Percentiles rank a stretch among this genome's conserved stretches.
phyloP scores from a whole-genome alignment of 2,329 filamentous ascomycete genomes.

The Geosmithia putterillii region DNA sequence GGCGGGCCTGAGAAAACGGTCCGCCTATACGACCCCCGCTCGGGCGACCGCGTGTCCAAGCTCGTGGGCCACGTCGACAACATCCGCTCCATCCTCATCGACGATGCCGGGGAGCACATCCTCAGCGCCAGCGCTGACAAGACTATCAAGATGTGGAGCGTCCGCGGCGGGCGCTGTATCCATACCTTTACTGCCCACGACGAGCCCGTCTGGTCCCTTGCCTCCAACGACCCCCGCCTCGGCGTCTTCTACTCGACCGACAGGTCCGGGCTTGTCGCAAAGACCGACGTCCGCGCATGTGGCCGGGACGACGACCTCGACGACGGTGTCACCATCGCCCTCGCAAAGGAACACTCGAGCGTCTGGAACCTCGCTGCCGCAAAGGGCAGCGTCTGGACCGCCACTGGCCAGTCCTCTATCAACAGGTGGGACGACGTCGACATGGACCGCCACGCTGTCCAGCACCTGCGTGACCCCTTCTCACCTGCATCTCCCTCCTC shows the following conservation, averaged over 20 bases:
- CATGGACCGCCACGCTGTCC: slow-evolving; percentile 54
- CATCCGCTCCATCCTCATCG: slow-evolving; percentile 81
- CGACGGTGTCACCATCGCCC: slow-evolving; percentile 79
- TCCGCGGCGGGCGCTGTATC: slow-evolving; percentile 91
- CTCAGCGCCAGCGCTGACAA: slow-evolving; percentile 93
- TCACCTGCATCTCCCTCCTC: too few species aligned
- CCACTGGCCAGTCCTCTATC: slow-evolving; percentile 81
- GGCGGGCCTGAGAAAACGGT: slow-evolving; percentile 92
- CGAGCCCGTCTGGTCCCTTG: slow-evolving; percentile 93
- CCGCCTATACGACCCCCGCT: slow-evolving; percentile 79
- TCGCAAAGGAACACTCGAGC: slow-evolving; percentile 83
- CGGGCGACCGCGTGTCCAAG: slow-evolving; percentile 85
- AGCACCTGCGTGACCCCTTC: slow-evolving; percentile 44
- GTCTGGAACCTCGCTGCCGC: slow-evolving; percentile 57
- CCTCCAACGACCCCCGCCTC: slow-evolving; percentile 74
- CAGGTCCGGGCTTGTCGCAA: slow-evolving; percentile 84
- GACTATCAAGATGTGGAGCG: slow-evolving; percentile 96
- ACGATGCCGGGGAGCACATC: slow-evolving; percentile 77
- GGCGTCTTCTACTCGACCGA: slow-evolving; percentile 92
- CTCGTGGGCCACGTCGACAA: slow-evolving; percentile 96
- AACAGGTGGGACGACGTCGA: slow-evolving; percentile 86
- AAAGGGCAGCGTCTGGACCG: slow-evolving; percentile 76
- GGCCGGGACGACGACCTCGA: slow-evolving; percentile 42
- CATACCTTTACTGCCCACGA: slow-evolving; percentile 99
- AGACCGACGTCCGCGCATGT: slow-evolving; percentile 74